Conservation (phyloP, 352 stramenopile genomes). For the Phytophthora sansomeana region DNA sequence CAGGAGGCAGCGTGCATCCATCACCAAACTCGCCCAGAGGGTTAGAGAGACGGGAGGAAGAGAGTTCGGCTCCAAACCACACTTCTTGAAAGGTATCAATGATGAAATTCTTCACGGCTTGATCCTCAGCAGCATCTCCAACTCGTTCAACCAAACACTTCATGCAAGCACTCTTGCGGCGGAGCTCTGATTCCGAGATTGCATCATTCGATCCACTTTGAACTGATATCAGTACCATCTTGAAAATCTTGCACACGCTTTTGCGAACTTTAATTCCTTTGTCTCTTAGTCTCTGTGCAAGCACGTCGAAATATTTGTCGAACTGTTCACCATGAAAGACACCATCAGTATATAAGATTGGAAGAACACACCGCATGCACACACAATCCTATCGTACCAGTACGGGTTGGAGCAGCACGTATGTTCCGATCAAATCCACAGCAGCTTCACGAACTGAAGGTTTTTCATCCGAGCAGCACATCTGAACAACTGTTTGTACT, state of each 20-base stretch:
- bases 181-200: slow-evolving; percentile 45
- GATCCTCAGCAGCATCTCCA: slow-evolving; percentile 74
- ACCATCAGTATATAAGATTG: slow-evolving; percentile 6
- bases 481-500: slow-evolving; percentile 64
- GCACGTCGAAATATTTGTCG: slow-evolving; percentile 81
- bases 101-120: slow-evolving; percentile 85
- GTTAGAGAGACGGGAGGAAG: slow-evolving; percentile 48
- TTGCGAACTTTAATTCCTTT: slow-evolving; percentile 89
- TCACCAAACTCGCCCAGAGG: slow-evolving; percentile 47
- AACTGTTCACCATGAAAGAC: slow-evolving; percentile 52
- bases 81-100: slow-evolving; percentile 89
- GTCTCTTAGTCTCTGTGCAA: slow-evolving; percentile 78
- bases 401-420: slow-evolving; percentile 72
- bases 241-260: slow-evolving; percentile 87
- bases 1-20: slow-evolving; percentile 54
- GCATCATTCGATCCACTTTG: slow-evolving; percentile 18
- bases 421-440: slow-evolving; percentile 87
- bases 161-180: slow-evolving; percentile 73
- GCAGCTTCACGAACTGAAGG: slow-evolving; percentile 85
- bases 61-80: slow-evolving; percentile 81
- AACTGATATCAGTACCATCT: slow-evolving; percentile 41
- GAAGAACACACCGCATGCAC: background rate
- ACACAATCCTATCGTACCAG: slow-evolving; percentile 56
- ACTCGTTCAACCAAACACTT: slow-evolving; percentile 79
- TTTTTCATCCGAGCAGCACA: slow-evolving; percentile 80